A percentile compares a stretch with the other conserved stretches of the same genome.
Conservation (phyloP, 148 eudicot genomes). For the Rhododendron griersonianum region DNA sequence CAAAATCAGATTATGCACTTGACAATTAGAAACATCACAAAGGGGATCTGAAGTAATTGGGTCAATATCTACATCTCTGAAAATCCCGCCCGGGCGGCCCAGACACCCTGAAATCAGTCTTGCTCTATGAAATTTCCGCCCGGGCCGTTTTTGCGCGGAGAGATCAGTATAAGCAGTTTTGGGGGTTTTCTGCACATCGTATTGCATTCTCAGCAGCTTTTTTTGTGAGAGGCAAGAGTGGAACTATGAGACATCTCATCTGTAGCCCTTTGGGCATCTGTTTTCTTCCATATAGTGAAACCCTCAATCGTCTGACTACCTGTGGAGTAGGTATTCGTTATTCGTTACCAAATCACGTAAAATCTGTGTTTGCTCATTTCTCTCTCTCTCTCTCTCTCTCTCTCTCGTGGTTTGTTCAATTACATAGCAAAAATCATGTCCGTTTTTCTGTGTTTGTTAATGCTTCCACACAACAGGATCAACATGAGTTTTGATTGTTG, state of each 20-base stretch:
- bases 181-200: not conserved
- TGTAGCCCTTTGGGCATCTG: not conserved
- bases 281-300: not conserved
- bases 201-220: not conserved
- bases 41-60: not conserved
- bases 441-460: not conserved
- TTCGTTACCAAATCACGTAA: not conserved
- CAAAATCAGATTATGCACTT: not conserved
- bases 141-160: not conserved
- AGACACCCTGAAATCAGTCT: not conserved
- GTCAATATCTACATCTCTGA: not conserved
- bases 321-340: not conserved
- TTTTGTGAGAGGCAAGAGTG: not conserved
- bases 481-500: not conserved
- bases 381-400: not conserved
- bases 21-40: not conserved
- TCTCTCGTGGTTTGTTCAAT: not conserved
- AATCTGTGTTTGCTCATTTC: not conserved
- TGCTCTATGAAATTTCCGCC: not conserved
- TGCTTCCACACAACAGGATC: not conserved
- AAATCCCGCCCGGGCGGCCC: not conserved
- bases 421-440: not conserved
- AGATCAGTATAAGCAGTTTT: not conserved
- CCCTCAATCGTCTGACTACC: not conserved
- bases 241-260: not conserved